These are phyloP conservation scores for Elongisporangium undulatum DNA, from an alignment of 352 stramenopile genomes.

Conservation along the genomic window DNA sequence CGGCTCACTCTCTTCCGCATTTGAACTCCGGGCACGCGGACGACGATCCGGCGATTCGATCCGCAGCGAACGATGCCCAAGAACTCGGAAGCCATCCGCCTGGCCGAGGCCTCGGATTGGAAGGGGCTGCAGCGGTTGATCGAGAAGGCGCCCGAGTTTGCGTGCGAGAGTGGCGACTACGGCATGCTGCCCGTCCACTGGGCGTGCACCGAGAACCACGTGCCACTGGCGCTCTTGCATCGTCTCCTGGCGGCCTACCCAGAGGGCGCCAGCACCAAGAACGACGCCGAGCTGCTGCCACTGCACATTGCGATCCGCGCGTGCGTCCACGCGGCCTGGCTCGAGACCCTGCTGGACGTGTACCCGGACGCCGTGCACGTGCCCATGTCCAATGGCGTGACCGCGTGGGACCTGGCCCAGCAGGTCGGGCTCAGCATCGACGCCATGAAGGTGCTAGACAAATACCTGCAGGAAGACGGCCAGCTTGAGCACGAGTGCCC, in stretches of 20 bases:
- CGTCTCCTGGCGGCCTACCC: constrained; percentile 60
- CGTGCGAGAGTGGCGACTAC: constrained; percentile 57
- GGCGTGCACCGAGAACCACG: constrained; percentile 63
- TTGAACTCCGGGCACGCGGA: background rate
- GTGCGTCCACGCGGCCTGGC: constrained; percentile 30
- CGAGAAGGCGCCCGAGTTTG: constrained; percentile 40
- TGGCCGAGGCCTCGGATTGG: constrained; percentile 80
- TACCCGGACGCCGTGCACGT: constrained; percentile 51
- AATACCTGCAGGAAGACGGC: constrained; percentile 9
- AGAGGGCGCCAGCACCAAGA: constrained; percentile 48
- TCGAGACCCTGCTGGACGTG: constrained; percentile 43
- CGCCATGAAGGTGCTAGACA: constrained; percentile 39
- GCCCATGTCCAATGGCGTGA: constrained; percentile 35
- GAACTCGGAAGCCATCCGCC: constrained; percentile 65
- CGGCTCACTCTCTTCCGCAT: background rate
- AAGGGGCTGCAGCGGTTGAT: constrained; percentile 57
- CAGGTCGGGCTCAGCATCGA: constrained; percentile 34
- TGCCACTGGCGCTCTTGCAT: constrained; percentile 55
- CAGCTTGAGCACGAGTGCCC: constrained; percentile 2
- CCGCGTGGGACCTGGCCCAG: constrained; percentile 50
- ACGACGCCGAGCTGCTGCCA: constrained; percentile 60
- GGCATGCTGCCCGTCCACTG: constrained; percentile 84
- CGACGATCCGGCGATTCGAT: background rate
- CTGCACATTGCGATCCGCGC: constrained; percentile 80
- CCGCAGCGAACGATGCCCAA: constrained; percentile 7